Evolutionary conservation across 2,329 filamentous ascomycete genomes (phyloP).

Genomic region (Chaetomiaceae sp.): DNA sequence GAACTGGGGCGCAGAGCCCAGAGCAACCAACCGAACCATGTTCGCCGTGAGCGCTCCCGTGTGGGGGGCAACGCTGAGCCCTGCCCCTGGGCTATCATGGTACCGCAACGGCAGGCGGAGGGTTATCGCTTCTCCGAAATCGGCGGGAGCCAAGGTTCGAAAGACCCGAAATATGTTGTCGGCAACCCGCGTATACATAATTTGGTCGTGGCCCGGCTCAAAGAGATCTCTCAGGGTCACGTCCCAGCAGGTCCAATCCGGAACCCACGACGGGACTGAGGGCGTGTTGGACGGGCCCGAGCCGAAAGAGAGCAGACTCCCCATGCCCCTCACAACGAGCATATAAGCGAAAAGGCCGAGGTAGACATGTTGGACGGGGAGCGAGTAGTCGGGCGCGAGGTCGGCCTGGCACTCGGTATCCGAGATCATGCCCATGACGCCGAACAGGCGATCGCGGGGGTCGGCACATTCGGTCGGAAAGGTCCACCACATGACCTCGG

Average conservation of each 20-base stretch:
- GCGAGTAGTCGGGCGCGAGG: constrained; percentile 5
- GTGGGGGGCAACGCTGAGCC: not conserved
- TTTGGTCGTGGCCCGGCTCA: not conserved
- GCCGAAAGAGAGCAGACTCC: not conserved
- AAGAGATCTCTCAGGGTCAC: too few species aligned
- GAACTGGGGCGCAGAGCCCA: not conserved
- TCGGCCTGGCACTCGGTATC: too few species aligned
- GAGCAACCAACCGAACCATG: not conserved
- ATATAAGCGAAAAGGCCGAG: not conserved
- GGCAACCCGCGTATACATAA: too few species aligned
- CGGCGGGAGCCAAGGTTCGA: too few species aligned
- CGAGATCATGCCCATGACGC: not conserved
- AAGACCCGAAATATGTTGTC: too few species aligned
- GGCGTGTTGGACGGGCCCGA: not conserved
- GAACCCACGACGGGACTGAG: not conserved
- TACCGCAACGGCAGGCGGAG: not conserved
- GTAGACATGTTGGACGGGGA: constrained; percentile 1
- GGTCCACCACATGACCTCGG: not conserved
- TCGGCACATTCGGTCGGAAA: not conserved
- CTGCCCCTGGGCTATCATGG: too few species aligned
- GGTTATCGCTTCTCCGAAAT: too few species aligned
- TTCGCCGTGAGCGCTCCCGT: not conserved
- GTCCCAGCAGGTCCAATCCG: not conserved
- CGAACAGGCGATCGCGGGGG: constrained; percentile 1
- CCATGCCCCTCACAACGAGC: not conserved